These are phyloP conservation scores for Phaeoacremonium minimum DNA, from an alignment of 2,329 filamentous ascomycete genomes.

Conservation along the genomic window DNA sequence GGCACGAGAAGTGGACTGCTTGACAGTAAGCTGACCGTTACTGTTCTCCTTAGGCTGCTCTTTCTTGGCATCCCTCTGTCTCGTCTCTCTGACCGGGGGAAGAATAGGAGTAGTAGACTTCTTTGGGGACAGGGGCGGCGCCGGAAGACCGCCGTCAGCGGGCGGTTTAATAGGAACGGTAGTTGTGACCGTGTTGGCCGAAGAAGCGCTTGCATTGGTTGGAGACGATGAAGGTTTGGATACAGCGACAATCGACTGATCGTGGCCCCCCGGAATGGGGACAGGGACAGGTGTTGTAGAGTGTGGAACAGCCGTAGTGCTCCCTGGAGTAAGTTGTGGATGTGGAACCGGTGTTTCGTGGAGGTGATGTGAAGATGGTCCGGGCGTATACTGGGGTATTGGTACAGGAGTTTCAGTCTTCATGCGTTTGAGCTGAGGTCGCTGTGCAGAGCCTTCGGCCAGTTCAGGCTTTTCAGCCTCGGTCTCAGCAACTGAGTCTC, in stretches of 20 bases:
- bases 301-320: constrained; percentile 13
- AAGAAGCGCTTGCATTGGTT: constrained; percentile 12
- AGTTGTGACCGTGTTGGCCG: constrained; percentile 13
- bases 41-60: constrained; percentile 9
- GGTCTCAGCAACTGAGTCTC: constrained; percentile 21
- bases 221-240: constrained; percentile 17
- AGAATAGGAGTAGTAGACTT: constrained; percentile 28
- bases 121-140: constrained; percentile 19
- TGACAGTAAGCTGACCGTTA: constrained; percentile 5
- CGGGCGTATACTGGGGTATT: constrained; percentile 21
- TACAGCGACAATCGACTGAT: constrained; percentile 16
- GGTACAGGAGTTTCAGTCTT: constrained; percentile 34
- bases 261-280: constrained; percentile 19
- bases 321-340: constrained; percentile 7
- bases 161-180: constrained; percentile 20
- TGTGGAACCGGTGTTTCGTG: constrained; percentile 16
- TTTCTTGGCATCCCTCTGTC: constrained; percentile 19
- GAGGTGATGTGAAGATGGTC: constrained; percentile 11
- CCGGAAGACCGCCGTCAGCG: constrained; percentile 22
- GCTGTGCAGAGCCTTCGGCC: constrained; percentile 11
- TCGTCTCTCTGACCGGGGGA: constrained; percentile 25
- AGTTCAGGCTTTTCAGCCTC: constrained; percentile 20
- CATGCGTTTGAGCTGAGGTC: constrained; percentile 24
- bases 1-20: constrained; percentile 12
- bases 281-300: constrained; percentile 28